Evolutionary conservation across 257 asterid species (phyloP).

Genomic region (Gardenia jasminoides): DNA sequence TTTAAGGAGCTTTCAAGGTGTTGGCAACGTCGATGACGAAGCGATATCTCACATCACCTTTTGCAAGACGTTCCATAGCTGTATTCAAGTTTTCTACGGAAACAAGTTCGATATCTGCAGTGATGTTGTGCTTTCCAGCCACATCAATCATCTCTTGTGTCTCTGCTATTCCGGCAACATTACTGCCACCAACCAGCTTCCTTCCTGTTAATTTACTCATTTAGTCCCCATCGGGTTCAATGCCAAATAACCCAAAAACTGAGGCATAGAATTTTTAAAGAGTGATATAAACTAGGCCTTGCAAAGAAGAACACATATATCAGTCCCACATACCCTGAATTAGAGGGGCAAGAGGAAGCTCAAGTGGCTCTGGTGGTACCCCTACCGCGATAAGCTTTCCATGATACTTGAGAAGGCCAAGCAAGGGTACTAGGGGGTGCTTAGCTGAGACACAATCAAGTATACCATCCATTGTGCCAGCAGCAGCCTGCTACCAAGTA

Average conservation of each 20-base stretch:
- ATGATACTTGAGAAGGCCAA: slow-evolving; percentile 38
- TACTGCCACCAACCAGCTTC: slow-evolving; percentile 29
- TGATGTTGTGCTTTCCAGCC: slow-evolving; percentile 36
- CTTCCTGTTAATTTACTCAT: slow-evolving; percentile 26
- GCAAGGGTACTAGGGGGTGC: slow-evolving; percentile 33
- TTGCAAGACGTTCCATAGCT: slow-evolving; percentile 44
- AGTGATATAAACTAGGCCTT: neutral
- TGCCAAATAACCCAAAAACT: neutral
- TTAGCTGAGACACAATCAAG: slow-evolving; percentile 41
- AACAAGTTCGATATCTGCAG: slow-evolving; percentile 42
- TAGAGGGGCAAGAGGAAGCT: slow-evolving; percentile 34
- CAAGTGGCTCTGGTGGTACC: slow-evolving; percentile 37
- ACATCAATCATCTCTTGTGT: slow-evolving; percentile 41
- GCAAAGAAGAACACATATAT: no score
- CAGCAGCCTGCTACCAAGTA: slow-evolving; percentile 31
- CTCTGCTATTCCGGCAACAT: slow-evolving; percentile 33
- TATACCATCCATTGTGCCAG: slow-evolving; percentile 43
- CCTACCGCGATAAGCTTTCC: slow-evolving; percentile 44
- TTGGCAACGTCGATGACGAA: slow-evolving; percentile 29
- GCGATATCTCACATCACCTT: slow-evolving; percentile 49
- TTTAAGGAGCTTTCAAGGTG: slow-evolving; percentile 24
- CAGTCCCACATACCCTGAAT: slow-evolving; percentile 24
- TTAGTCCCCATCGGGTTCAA: neutral
- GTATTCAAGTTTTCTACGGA: slow-evolving; percentile 43
- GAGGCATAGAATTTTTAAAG: neutral